Base-by-base conservation (phyloP, 2,329 filamentous ascomycete genomes). In the Cryphonectria japonica region DNA sequence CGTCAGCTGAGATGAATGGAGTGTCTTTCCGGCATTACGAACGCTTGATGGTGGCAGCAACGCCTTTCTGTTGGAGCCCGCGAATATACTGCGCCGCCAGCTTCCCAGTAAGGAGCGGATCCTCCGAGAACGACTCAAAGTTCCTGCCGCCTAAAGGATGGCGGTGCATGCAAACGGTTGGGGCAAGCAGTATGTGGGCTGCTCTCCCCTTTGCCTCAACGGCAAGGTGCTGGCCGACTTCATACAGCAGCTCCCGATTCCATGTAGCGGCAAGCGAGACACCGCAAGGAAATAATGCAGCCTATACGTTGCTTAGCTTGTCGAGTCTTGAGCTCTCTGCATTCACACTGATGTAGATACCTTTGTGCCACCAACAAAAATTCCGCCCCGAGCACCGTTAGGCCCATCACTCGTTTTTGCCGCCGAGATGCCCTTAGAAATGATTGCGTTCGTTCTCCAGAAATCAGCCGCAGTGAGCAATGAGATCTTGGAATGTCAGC, bases 121-220 rank as follows among this genome's bases (percentile, higher is more conserved):
- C 93, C 79, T 96, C 93, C 0, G 92, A 94, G 79, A 94, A 96
- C 0, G 93, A 94, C 80, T 97, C 93, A 75, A 96, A 97, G 74
- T 94, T 94, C 72, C 93, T 87, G 26, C 93, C 93, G n/a, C 93
- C 93, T 0, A 96, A 85, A 0, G 93, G 93, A 66, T 92, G 92
- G 22, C 93, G 88, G 76, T 96, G 93, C 84, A 94, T 91, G 82
- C 93, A 94, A 46, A 94, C 90, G 0, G 93, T 95, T 2, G 92
- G 93, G 0, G 91, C 93, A 11, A 95, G 85, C 5, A 95, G 84
- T 46, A 95, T 87, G 72, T 94, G 87, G 39, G 92, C 91, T 7
- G 92, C 92, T 76, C 93, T 90, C 26, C 92, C 91, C 76, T 89
- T 92, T 34, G 87, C 85, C 80, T 96, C 93, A 16, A 90, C 84